Base-by-base conservation (phyloP, 352 stramenopile genomes). In the Globisporangium paddicum region DNA sequence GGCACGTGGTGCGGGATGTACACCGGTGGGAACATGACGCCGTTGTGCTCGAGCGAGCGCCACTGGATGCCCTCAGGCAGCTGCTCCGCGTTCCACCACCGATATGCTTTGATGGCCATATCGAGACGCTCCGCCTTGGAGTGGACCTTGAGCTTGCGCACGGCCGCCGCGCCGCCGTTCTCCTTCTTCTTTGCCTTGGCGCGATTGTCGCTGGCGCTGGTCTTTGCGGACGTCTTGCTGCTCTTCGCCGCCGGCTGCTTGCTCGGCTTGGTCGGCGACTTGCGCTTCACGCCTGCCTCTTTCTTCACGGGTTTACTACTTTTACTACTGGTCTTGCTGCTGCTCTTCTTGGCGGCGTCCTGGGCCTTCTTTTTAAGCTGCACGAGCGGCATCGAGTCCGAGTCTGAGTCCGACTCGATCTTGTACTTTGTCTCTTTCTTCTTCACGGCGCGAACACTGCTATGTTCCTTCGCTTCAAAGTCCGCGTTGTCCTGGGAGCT, bases 41-140 rank as follows among this genome's bases (percentile, higher is more conserved):
- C 98, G 35, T 98, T 97, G 86, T 99, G 98, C 72, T 99, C 97
- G 66, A 99, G 90, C n/a, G 90, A 98, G n/a, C 79, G 77, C 97
- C 97, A 99, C 71, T 99, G 92, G 68, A 96, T 97, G 47, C 96
- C 96, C 41, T 95, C 80, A 0, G 96, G 94, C 10, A 97, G 85
- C 60, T 98, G 82, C 44, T 94, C 79, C 23, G 96, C 93, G 66
- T 99, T 97, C 98, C 98, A 99, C 98, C 98, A 99, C 34, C 98
- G 94, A 71, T 98, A 99, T 58, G 97, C 93, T 76, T 99, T 98
- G 72, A 99, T 98, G 18, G 96, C 96, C 82, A 98, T 97, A 55
- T 98, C 89, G 52, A 99, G 81, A 11, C 90, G 86, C 71, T 99
- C 95, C 41, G 83, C 68, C 63, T 97, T 98, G 42, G 93, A 96